These are phyloP conservation scores for Lecanicillium sp. DNA, from an alignment of 2,329 filamentous ascomycete species.

Conservation along the genomic window DNA sequence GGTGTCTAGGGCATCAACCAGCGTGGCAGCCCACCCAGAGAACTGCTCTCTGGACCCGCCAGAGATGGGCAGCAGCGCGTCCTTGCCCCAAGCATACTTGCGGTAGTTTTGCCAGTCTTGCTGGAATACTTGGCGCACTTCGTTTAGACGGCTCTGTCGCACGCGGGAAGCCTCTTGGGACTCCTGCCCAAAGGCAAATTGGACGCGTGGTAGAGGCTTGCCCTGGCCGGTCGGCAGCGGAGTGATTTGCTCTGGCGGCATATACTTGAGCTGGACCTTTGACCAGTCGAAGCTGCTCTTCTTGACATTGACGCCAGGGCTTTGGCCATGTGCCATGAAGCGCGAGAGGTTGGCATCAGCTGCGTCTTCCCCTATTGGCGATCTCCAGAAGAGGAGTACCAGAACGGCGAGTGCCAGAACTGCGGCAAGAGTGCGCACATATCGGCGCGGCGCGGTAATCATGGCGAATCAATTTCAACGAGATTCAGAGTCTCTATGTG, in stretches of 20 bases:
- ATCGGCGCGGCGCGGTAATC: too few relatives aligned
- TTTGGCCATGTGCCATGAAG: too few relatives aligned
- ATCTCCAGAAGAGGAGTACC: too few relatives aligned
- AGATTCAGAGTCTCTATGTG: too few relatives aligned
- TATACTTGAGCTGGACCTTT: constrained; percentile 18
- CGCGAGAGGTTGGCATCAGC: too few relatives aligned
- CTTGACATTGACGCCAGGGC: constrained; percentile 4
- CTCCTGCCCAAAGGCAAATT: constrained; percentile 25
- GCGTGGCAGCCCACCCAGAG: constrained; percentile 59
- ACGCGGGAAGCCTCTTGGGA: constrained; percentile 13
- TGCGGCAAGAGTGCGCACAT: too few relatives aligned
- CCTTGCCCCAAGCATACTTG: constrained; percentile 54
- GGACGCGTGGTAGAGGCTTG: constrained; percentile 24
- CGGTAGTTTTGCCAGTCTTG: constrained; percentile 51
- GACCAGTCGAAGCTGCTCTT: constrained; percentile 31
- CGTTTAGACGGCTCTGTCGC: constrained; percentile 21
- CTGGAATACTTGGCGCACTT: constrained; percentile 26
- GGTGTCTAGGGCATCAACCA: constrained; percentile 63
- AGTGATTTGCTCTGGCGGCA: constrained; percentile 14
- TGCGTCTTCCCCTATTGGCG: too few relatives aligned
- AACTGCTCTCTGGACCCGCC: constrained; percentile 48
- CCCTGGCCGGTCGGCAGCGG: constrained; percentile 16
- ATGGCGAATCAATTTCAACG: too few relatives aligned
- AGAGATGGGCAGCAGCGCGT: constrained; percentile 53
- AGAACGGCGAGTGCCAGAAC: too few relatives aligned